Evolutionary conservation across 306 rosid genomes (phyloP), one percentile per base, ranked within the genome.

Genomic region (Cicer yamashitae): DNA sequence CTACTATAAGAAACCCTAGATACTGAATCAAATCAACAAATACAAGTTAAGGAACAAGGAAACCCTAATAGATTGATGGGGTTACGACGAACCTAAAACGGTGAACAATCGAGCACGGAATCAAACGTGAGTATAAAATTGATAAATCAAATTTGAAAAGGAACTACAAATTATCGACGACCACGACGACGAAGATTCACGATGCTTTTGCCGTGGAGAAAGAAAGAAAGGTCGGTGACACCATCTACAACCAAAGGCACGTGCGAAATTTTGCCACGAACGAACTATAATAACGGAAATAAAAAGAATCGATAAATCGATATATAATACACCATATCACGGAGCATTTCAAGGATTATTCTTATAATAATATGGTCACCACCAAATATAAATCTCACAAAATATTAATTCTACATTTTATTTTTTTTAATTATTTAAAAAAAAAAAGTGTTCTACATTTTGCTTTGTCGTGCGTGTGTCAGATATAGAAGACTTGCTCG

Each of bases 201-300:
- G 77, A 78, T 68, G 76, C 1, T 68, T 30, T 66, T 46, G 69
- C 72, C 77, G 80, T 81, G 56, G 66, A 81, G 80, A 52, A 62
- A 53, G 81, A 61, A 51, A 57, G 73, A 82, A 74, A 78, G 82
- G 80, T 62, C 77, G 83, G 86, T 73, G 80, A 73, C 76, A 78
- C 66, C 62, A 48, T 75, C 83, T 22, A 46, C 54, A 67, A 67
- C 63, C 44, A 73, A 60, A 68, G 86, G 77, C 86, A 78, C 86
- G 86, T 83, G 86, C 81, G 74, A 34, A 51, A 60, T 17, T 74
- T 83, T 83, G 74, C 53, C 80, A 83, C 77, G 77, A 78, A 74
- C 75, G 71, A 67, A 67, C 72, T 50, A 59, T 17, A 70, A 18
- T 52, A 78, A 68, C 80, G 59, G 64, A 73, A 67, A 78, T 43